Conservation (phyloP, 768 basidiomycete genomes). For the Leccinum pellstonianum region DNA sequence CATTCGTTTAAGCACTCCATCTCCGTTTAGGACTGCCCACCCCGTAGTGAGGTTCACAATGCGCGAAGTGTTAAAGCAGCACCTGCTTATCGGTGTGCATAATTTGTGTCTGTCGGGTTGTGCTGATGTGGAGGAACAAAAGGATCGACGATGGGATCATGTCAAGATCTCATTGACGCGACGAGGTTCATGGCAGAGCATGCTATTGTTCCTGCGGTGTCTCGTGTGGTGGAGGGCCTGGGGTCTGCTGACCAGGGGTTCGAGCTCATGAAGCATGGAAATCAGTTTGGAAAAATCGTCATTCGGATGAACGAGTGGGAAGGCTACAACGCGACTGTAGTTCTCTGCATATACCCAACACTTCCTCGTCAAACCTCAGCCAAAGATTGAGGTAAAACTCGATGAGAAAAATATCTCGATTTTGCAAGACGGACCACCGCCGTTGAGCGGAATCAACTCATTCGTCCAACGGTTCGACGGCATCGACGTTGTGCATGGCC, state of each 20-base stretch:
- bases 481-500: conserved; percentile 73
- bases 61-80: conserved; percentile 74
- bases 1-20: conserved; percentile 8
- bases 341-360: not conserved
- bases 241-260: conserved; percentile 68
- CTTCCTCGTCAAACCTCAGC: too few species aligned
- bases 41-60: conserved; percentile 68
- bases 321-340: conserved; percentile 27
- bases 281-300: conserved; percentile 75
- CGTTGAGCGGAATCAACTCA: conserved; percentile 71
- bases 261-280: conserved; percentile 57
- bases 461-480: conserved; percentile 62
- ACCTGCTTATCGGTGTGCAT: conserved; percentile 64
- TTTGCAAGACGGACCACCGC: conserved; percentile 34
- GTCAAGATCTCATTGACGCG: conserved; percentile 65
- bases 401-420: too few species aligned
- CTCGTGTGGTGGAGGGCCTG: conserved; percentile 65
- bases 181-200: conserved; percentile 68
- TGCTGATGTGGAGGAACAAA: conserved; percentile 17
- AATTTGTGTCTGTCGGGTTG: not conserved
- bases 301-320: conserved; percentile 40
- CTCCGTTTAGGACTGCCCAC: not conserved
- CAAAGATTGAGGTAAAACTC: too few species aligned
- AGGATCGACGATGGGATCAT: conserved; percentile 89
- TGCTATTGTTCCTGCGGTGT: conserved; percentile 67